Evolutionary conservation across 1,284 basidiomycete genomes (phyloP), one percentile per base, ranked within the genome.

Genomic region (Ganoderma sinense): DNA sequence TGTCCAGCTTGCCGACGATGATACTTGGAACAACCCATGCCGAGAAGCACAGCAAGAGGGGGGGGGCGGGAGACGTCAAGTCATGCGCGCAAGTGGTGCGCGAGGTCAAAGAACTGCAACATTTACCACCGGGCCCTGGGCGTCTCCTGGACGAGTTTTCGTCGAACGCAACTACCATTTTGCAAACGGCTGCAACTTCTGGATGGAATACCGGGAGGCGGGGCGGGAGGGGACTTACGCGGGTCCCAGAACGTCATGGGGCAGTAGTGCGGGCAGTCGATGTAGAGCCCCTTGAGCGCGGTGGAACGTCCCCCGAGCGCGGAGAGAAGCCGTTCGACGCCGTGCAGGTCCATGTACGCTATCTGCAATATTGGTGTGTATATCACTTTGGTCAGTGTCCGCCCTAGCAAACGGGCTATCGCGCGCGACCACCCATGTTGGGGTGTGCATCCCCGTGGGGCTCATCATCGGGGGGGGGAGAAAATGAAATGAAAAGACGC

Each of bases 251-350:
- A 10, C 33, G 18, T n/a, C 29, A 58, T 1, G 7, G 56, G 56
- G 56, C 10, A 16, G 56, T 58, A 58, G 56, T 58, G 56, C 20
- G 56, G 56, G 56, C 56, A 58, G 33, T 58, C 56, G 56, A 58
- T 18, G 33, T 58, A 58, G 56, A 58, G 56, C 18, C n/a, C 20
- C 33, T 58, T 39, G 33, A 39, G 56, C 29, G 56, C 31, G 16
- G 56, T 16, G 18, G 56, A 39, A 18, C 56, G 56, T 4, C 33
- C n/a, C n/a, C n/a, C 56, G 20, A 58, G 56, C 2, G 33, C 56
- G 33, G 56, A 13, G 31, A 58, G 20, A 31, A 58, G 56, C 18
- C 56, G 56, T n/a, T 58, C 56, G 33, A 36, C 56, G 18, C 33
- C 56, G 33, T 58, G 33, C 31, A 14, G 16, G 20, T 39, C 56